phyloP scores from a whole-genome alignment of 129 eudicot species.

The Flaveria trinervia region DNA sequence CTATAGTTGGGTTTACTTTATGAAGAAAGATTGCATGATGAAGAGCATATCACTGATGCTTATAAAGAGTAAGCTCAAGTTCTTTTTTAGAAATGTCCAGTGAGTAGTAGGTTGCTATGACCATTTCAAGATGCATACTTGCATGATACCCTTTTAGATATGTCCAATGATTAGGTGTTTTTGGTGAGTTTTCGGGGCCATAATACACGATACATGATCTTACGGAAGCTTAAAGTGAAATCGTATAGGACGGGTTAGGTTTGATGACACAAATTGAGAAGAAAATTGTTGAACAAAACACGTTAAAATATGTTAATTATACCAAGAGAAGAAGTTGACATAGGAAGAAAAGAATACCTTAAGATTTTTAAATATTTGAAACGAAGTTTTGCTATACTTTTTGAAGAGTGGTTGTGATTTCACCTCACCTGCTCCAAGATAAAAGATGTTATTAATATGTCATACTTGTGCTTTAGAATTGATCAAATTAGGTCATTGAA shows the following conservation, averaged over 20 bases:
- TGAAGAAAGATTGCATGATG: conserved; percentile 17
- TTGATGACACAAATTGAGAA: conserved; percentile 25
- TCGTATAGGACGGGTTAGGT: conserved; percentile 23
- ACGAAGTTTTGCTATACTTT: conserved; percentile 22
- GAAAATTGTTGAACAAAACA: conserved; percentile 28
- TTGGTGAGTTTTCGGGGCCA: conserved; percentile 24
- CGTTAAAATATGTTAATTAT: conserved; percentile 17
- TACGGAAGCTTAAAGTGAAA: conserved; percentile 9
- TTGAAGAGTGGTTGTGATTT: conserved; percentile 46
- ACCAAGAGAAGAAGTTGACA: conserved; percentile 7
- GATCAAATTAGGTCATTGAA: conserved; percentile 3
- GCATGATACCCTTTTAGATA: conserved; percentile 33
- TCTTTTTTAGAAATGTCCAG: conserved; percentile 44
- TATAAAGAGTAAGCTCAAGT: conserved; percentile 34
- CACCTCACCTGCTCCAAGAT: conserved; percentile 70
- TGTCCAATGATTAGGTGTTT: conserved; percentile 25
- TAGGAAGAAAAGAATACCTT: conserved; percentile 16
- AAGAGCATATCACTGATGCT: conserved; percentile 8
- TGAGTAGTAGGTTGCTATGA: conserved; percentile 33
- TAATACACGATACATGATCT: conserved; percentile 15
- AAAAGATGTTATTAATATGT: conserved; percentile 30
- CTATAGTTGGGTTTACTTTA: conserved; percentile 1
- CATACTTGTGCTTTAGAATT: conserved; percentile 28
- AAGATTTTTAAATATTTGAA: not conserved
- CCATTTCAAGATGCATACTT: conserved; percentile 32